Base-by-base conservation (phyloP, 345 rosid species). In the Bretschneidera sinensis region DNA sequence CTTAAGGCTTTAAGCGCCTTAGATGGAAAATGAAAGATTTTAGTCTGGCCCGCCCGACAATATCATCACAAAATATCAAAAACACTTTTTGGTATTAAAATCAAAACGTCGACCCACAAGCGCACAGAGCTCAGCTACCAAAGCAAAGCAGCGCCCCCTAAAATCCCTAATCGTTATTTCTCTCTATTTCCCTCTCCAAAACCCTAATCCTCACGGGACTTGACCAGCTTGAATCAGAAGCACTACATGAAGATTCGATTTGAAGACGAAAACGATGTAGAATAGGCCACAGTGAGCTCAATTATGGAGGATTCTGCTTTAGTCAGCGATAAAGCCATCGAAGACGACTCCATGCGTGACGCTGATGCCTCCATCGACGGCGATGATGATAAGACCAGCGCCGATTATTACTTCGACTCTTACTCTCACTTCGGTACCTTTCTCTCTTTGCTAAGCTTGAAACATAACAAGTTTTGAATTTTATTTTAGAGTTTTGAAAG, bases 341-440 rank as follows among this genome's bases (percentile, higher is more conserved):
- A 74, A 65, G 87, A 83, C 54, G 83, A 73, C 22, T 66, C 89
- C 67, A 81, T 86, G 84, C 66, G 60, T 49, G 83, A 74, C 52
- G 73, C 79, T 14, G 82, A 75, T 25, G 74, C 64, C 17, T 56
- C 83, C 21, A 67, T 68, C 54, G 82, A 61, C 35, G 74, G 35
- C 34, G 76, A 51, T 15, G 96, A 92, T 63, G 84, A 83, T 18
- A 78, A 79, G 61, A 94, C 99, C 67, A 94, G 99, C 66, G 99
- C 97, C 52, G 99, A 94, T 71, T 94, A 94, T 71, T 94, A 90
- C 83, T 94, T 94, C 73, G 96, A 94, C 74, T 94, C 99, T 8
- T 90, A 94, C 79, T 88, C 99, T 67, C 99, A 94, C 81, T 94
- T 94, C 59, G 99, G 99, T 94, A 82, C 47, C 28, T 67, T 17